A percentile compares a stretch with the other conserved stretches of the same genome.
phyloP scores from a whole-genome alignment of 2,329 filamentous ascomycete species.

The Colletotrichum sojae region DNA sequence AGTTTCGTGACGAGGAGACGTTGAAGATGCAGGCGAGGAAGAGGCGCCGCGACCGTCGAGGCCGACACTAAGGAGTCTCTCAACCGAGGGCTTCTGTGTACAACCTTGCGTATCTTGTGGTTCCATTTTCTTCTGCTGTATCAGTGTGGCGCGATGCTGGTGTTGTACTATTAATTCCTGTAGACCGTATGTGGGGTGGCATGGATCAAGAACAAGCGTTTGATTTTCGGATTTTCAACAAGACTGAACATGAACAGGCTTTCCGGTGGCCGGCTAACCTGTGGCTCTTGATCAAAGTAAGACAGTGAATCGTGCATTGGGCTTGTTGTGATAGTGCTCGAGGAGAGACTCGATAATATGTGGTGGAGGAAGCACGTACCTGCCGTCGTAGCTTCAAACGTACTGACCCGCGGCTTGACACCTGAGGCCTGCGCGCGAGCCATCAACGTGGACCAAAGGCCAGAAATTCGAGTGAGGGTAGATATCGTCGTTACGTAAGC shows the following conservation, averaged over 20 bases:
- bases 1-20: constrained; percentile 70
- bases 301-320: too few relatives aligned
- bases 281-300: too few relatives aligned
- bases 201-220: constrained; percentile 38
- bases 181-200: constrained; percentile 28
- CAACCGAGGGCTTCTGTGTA: constrained; percentile 1
- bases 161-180: constrained; percentile 36
- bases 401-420: too few relatives aligned
- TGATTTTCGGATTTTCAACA: constrained; percentile 13
- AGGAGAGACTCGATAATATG: too few relatives aligned
- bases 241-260: not conserved
- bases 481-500: constrained; percentile 23
- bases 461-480: too few relatives aligned
- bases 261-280: too few relatives aligned
- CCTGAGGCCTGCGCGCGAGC: too few relatives aligned
- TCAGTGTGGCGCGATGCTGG: constrained; percentile 14
- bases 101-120: constrained; percentile 7
- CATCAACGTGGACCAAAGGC: too few relatives aligned
- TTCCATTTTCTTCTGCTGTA: constrained; percentile 17
- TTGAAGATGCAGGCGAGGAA: constrained; percentile 73
- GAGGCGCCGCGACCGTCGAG: constrained; percentile 72
- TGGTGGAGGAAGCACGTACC: too few relatives aligned
- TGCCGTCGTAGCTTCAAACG: too few relatives aligned
- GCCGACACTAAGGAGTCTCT: constrained; percentile 53
- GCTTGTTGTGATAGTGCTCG: too few relatives aligned